Base-by-base conservation (phyloP, 2,329 filamentous ascomycete species). In the Aspergillus sp. region DNA sequence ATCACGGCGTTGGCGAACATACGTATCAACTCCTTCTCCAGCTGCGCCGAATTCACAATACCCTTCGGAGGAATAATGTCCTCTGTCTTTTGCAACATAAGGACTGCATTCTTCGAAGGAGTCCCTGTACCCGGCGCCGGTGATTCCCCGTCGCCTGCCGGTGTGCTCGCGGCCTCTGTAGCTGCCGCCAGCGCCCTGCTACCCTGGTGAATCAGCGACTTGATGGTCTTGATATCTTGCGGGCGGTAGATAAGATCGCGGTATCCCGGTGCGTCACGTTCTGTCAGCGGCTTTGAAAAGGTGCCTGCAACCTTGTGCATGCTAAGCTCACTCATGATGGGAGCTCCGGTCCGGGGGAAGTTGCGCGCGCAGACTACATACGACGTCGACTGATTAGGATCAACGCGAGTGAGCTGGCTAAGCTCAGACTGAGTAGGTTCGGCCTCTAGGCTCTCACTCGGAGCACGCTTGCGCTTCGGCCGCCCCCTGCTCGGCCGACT, bases 1-100 rank as follows among this genome's bases (percentile, higher is more conserved):
- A 99, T 98, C 76, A 97, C 90, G 17, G 95, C 94, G 71, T 98
- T 98, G 66, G 92, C 92, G 75, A 98, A 96, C 91, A 98, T 97
- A 69, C 96, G 90, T 68, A 96, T 91, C 10, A 98, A 81, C 74
- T 98, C 94, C 66, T 92, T 91, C 76, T 98, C 94, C 15, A 98
- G 83, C 74, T 98, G 95, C 1, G 90, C 87, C 54, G 90, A 93
- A 75, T 98, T 98, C 75, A 98, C 91, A 68, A 98, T 96, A 19
- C 88, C 91, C 68, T 88, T 91, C 0, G 95, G 94, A 2, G 94
- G 91, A 2, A 94, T 83, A 25, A 96, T 81, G 59, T 97, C 91
- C 53, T 88, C 84, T 2, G 86, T 89, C 59, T 90, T 84, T n/a
- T 71, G 74, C 15, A 81, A 65, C 63, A 79, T 68, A 32, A 80